Evolutionary conservation across 202 grass and related monocot species (phyloP), one percentile per base, ranked within the genome.

Genomic region (Zizania palustris): DNA sequence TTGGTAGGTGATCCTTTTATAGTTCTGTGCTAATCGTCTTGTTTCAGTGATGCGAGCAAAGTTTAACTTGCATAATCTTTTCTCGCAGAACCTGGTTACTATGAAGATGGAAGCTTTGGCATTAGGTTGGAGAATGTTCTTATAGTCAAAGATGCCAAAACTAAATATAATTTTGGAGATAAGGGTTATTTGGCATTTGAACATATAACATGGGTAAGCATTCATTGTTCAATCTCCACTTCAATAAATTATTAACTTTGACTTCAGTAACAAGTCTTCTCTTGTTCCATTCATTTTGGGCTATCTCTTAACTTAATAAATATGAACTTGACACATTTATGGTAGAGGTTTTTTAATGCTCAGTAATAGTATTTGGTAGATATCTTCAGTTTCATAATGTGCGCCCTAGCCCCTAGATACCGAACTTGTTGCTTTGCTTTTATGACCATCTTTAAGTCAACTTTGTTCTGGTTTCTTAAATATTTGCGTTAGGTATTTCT

Each of bases 41-140:
- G 3, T 46, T 63, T 14, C n/a, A 21, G 41, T 22, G 3, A 69
- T n/a, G 69, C 11, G 14, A 22, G 11, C 8, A 44, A 65, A 66
- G 6, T 78, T n/a, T 63, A 13, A 62, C 33, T 60, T 44, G 12
- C 33, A 77, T 74, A 37, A 55, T 59, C 7, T 84, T 86, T 80
- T 11, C 40, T 51, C 82, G 51, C 75, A 98, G 95, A 98, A 77
- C 95, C 95, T 76, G 95, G 95, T 65, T 98, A 98, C 79, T 98
- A 98, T 72, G 91, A 98, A 88, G 91, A 98, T 66, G 95, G 89
- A 67, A 94, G 62, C 67, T 98, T 98, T 62, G 95, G 95, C 70
- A 83, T 98, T 82, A 90, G 91, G 65, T 81, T 98, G 82, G 95
- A 98, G 87, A 98, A 98, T 83, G 95, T 98, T 78, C 95, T 98